Conservation (phyloP, 176 grass and related monocot species). For the Poa annua region DNA sequence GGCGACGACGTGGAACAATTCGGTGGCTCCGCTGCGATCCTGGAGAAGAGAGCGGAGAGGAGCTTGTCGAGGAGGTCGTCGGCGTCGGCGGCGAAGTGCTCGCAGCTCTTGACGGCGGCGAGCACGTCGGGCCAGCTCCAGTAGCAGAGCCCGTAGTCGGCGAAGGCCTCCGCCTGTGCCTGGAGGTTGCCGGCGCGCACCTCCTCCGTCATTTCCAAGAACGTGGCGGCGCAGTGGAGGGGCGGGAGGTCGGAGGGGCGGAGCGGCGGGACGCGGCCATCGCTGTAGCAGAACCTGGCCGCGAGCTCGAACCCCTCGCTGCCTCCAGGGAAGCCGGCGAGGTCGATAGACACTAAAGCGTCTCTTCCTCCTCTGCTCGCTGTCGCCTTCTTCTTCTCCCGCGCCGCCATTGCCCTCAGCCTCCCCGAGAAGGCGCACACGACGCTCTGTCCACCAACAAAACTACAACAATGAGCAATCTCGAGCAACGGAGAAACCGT, state of each 20-base stretch:
- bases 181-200: slow-evolving; percentile 75
- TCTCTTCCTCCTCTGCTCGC: neutral
- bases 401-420: slow-evolving; percentile 59
- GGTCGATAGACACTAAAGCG: slow-evolving; percentile 27
- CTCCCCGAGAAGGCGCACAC: slow-evolving; percentile 79
- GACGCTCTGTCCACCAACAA: slow-evolving; percentile 53
- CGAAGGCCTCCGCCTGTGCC: slow-evolving; percentile 60
- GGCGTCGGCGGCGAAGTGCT: slow-evolving; percentile 52
- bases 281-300: slow-evolving; percentile 81
- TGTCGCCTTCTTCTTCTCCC: neutral
- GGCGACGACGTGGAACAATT: slow-evolving; percentile 65
- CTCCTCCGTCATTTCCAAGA: slow-evolving; percentile 88
- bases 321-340: slow-evolving; percentile 75
- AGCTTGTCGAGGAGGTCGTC: slow-evolving; percentile 62
- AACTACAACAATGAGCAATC: neutral
- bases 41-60: slow-evolving; percentile 68
- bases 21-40: slow-evolving; percentile 51
- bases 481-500: neutral
- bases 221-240: slow-evolving; percentile 67
- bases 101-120: slow-evolving; percentile 62
- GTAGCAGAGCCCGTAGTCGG: slow-evolving; percentile 71
- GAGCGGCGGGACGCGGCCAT: slow-evolving; percentile 61
- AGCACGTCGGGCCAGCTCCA: slow-evolving; percentile 84
- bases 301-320: slow-evolving; percentile 76
- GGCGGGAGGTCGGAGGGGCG: slow-evolving; percentile 64